phyloP scores from a whole-genome alignment of 768 basidiomycete genomes.

The Psilocybe subaeruginosa region DNA sequence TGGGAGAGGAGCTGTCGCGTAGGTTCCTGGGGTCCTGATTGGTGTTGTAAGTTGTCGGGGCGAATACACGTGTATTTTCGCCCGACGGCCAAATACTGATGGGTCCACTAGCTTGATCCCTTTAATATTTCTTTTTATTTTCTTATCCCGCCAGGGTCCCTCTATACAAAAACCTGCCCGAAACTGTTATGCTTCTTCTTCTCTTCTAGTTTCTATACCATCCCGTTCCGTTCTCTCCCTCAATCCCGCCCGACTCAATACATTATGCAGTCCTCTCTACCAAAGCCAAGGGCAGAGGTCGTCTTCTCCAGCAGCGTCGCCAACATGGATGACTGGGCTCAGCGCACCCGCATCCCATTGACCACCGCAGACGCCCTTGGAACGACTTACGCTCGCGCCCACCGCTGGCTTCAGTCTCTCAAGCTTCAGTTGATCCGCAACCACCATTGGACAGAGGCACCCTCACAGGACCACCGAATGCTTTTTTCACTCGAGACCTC shows the following conservation, averaged over 20 bases:
- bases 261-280: constrained; percentile 19
- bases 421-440: constrained; percentile 66
- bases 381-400: constrained; percentile 78
- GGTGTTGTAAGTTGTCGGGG: constrained; percentile 37
- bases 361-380: constrained; percentile 84
- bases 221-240: constrained; percentile 21
- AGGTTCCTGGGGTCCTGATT: constrained; percentile 20
- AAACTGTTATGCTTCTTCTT: constrained; percentile 31
- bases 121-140: constrained; percentile 52
- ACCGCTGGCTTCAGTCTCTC: constrained; percentile 72
- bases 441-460: constrained; percentile 69
- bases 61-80: constrained; percentile 81
- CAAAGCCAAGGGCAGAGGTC: constrained; percentile 51
- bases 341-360: constrained; percentile 76
- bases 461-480: constrained; percentile 65
- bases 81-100: constrained; percentile 48
- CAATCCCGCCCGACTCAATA: constrained; percentile 9
- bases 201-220: constrained; percentile 24
- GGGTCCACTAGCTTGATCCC: constrained; percentile 33
- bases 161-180: constrained; percentile 43
- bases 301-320: constrained; percentile 80
- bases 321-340: constrained; percentile 85
- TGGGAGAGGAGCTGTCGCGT: constrained; percentile 7
- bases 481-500: constrained; percentile 80
- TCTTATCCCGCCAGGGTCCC: constrained; percentile 58